Conservation (phyloP, 2,329 filamentous ascomycete genomes). For the Neodidymelliopsis sp. region DNA sequence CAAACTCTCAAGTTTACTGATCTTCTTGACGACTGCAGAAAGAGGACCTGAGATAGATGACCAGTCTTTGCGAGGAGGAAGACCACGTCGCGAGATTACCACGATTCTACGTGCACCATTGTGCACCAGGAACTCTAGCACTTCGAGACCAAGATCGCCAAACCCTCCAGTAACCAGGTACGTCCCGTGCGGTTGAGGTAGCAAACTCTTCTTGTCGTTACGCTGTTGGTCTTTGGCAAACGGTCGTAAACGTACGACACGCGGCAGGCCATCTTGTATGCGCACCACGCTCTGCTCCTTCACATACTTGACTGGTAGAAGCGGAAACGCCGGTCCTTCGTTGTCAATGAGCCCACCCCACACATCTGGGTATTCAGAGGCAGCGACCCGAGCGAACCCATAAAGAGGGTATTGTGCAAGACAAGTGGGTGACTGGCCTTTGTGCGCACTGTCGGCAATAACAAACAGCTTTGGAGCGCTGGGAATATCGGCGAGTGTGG, state of each 20-base stretch:
- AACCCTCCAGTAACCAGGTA: constrained; percentile 56
- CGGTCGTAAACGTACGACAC: constrained; percentile 42
- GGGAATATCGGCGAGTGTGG: constrained; percentile 18
- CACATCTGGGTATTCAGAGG: constrained; percentile 50
- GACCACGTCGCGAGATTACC: constrained; percentile 48
- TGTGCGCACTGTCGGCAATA: constrained; percentile 36
- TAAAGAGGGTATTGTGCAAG: constrained; percentile 48
- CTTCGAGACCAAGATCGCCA: constrained; percentile 51
- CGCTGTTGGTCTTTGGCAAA: constrained; percentile 26
- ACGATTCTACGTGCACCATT: constrained; percentile 54
- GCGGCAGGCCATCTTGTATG: constrained; percentile 50
- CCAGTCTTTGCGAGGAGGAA: constrained; percentile 50
- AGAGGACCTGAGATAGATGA: constrained; percentile 14
- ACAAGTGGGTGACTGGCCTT: constrained; percentile 35
- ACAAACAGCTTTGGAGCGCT: constrained; percentile 37
- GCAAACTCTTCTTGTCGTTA: constrained; percentile 13
- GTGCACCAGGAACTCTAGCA: constrained; percentile 48
- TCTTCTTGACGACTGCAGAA: constrained; percentile 16
- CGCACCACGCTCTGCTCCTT: constrained; percentile 48
- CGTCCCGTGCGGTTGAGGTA: constrained; percentile 49
- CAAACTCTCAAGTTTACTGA: constrained; percentile 26
- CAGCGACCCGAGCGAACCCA: constrained; percentile 51
- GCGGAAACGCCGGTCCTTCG: constrained; percentile 21
- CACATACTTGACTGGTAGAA: constrained; percentile 14
- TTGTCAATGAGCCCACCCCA: constrained; percentile 53